Evolutionary conservation across 768 basidiomycete species (phyloP), one percentile per base, ranked within the genome.

Genomic region (Suillus occidentalis): DNA sequence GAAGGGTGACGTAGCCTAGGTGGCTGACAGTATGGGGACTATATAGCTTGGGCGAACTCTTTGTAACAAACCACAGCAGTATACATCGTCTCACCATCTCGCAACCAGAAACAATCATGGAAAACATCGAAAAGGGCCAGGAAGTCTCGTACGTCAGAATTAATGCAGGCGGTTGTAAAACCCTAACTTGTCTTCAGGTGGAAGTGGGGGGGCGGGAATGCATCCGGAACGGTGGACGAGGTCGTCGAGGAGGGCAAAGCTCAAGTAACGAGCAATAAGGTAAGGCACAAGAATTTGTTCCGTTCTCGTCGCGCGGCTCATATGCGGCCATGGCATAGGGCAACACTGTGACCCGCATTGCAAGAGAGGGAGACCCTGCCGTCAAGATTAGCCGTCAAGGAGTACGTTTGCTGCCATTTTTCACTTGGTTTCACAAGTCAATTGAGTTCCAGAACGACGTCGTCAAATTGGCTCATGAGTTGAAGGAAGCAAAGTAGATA

Each of bases 391-490:
- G 76, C 36, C 75, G 82, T 39, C 69, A 77, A 37, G 82, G 83
- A 25, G 83, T 83, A 67, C 68, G 81, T 79, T 3, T 39, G 6
- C 4, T 47, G 16, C 28, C 22, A 42, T 25, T 64, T 31, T 45
- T 14, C n/a, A 16, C 5, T 56, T 55, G 22, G 53, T 10, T 9
- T 25, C 28, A 47, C 43, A 10, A 4, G 10, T 8, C 4, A n/a
- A 47, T n/a, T 18, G 12, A n/a, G n/a, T 22, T 18, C 25, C 37
- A 85, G 82, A 85, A 84, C 63, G 78, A 84, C 66, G 82, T 83
- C 3, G 83, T 84, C 56, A 85, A 85, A 78, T 73, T 82, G 9
- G 82, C 82, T 0, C 82, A 83, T 63, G 83, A 85, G 72, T 65
- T 85, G 66, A 81, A 79, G 53, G 72, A 77, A 9, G 66, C 72